A percentile compares a stretch with the other conserved stretches of the same genome.
Evolutionary conservation across 345 rosid genomes (phyloP).

Genomic region (Euphorbia peplus): DNA sequence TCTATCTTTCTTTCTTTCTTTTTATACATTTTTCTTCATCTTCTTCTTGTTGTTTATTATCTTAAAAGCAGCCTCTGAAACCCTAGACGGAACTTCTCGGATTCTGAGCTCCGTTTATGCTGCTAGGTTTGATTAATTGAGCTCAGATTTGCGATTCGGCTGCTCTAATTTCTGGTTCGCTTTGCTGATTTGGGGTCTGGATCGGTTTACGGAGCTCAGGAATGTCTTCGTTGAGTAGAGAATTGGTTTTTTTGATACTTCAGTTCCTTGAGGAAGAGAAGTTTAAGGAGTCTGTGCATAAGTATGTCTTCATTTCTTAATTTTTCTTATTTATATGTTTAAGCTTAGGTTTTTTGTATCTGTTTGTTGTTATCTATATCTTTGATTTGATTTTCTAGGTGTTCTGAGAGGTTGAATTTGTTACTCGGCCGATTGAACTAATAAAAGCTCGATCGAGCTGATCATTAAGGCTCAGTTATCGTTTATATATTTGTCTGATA

Average conservation of each 20-base stretch:
- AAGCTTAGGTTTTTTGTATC: background rate
- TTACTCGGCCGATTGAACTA: too few species aligned
- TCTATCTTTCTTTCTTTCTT: conserved; percentile 27
- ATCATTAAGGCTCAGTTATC: too few species aligned
- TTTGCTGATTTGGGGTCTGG: conserved; percentile 9
- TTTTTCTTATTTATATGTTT: background rate
- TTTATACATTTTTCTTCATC: conserved; percentile 39
- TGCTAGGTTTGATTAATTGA: conserved; percentile 13
- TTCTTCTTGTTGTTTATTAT: too few species aligned
- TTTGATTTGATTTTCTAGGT: background rate
- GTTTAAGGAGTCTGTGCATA: conserved; percentile 82
- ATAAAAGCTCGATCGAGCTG: too few species aligned
- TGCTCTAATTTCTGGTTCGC: conserved; percentile 1
- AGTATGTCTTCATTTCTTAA: conserved; percentile 32
- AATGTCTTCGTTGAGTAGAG: conserved; percentile 84
- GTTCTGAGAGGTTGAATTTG: background rate
- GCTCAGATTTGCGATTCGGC: conserved; percentile 29
- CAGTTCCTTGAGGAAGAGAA: conserved; percentile 95
- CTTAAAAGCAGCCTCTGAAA: conserved; percentile 55
- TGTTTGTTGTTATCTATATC: background rate
- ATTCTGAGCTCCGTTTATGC: conserved; percentile 25
- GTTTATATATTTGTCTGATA: too few species aligned
- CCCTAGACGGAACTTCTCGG: conserved; percentile 59
- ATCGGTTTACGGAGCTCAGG: conserved; percentile 1
- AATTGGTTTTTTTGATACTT: conserved; percentile 85